Conservation (phyloP, 208 protist species). For the Spongospora subterranea region DNA sequence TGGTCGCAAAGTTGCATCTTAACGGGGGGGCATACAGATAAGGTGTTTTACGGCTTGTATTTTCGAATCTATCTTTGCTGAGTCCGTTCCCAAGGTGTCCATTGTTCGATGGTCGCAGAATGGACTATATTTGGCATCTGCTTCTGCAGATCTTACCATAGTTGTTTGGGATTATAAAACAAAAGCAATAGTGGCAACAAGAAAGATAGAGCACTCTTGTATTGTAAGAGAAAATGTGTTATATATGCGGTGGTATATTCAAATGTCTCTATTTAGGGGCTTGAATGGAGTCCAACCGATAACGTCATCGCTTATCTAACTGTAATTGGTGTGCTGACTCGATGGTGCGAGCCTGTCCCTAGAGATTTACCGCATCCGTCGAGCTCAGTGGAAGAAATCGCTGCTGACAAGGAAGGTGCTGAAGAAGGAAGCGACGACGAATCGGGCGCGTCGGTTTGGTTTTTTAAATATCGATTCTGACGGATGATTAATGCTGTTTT, state of each 20-base stretch:
- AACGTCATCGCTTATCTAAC: neutral
- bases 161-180: neutral
- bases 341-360: neutral
- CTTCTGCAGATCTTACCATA: neutral
- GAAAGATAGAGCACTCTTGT: neutral
- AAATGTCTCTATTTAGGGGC: neutral
- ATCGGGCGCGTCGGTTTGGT: too few relatives aligned
- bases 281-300: neutral
- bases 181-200: neutral
- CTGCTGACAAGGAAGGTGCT: neutral
- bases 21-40: conserved; percentile 11
- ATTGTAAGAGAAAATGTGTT: neutral
- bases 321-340: neutral
- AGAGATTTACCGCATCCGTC: neutral
- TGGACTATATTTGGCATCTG: neutral
- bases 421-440: neutral
- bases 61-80: too few relatives aligned
- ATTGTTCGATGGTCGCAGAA: conserved; percentile 25
- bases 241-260: neutral
- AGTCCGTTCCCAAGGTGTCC: conserved; percentile 10
- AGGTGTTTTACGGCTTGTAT: too few relatives aligned
- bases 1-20: too few relatives aligned
- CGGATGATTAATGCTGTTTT: too few relatives aligned
- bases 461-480: too few relatives aligned
- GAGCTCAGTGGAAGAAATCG: neutral